These are phyloP conservation scores for Cystofilobasidium capitatum DNA, from an alignment of 768 basidiomycete genomes.

Conservation along the genomic window DNA sequence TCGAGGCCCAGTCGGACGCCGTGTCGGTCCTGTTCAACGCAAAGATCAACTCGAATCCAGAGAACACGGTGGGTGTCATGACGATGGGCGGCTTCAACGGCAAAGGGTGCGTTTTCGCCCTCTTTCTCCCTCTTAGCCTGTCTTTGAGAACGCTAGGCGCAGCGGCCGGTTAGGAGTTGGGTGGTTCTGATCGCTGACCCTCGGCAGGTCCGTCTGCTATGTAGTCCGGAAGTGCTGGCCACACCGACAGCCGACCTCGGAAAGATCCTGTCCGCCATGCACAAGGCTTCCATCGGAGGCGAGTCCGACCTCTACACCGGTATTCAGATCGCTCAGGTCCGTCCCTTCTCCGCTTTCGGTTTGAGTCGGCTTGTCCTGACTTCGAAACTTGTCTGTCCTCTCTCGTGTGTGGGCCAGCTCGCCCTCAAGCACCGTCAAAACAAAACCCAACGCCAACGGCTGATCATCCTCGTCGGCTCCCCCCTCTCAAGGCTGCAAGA, in stretches of 20 bases:
- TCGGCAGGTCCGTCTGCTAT: slow-evolving; percentile 35
- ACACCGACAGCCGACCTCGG: slow-evolving; percentile 93
- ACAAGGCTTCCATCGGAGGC: slow-evolving; percentile 69
- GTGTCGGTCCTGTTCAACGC: slow-evolving; percentile 80
- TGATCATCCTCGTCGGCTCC: slow-evolving; percentile 86
- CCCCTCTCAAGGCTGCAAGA: slow-evolving; percentile 49
- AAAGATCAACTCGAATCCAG: slow-evolving; percentile 91
- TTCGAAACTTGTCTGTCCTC: neutral
- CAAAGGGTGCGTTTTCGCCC: slow-evolving; percentile 58
- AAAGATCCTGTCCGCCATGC: slow-evolving; percentile 72
- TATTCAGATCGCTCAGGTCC: slow-evolving; percentile 72
- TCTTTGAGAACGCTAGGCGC: neutral
- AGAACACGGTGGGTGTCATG: slow-evolving; percentile 96
- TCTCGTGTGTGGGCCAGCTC: slow-evolving; percentile 41
- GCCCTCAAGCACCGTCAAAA: slow-evolving; percentile 96
- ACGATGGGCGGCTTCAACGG: slow-evolving; percentile 66
- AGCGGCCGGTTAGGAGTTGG: no score
- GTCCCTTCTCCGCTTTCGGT: neutral
- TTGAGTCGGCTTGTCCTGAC: neutral
- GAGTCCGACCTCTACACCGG: slow-evolving; percentile 78
- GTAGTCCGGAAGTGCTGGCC: slow-evolving; percentile 80
- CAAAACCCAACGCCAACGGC: slow-evolving; percentile 93
- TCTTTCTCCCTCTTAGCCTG: neutral
- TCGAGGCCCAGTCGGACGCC: slow-evolving; percentile 83
- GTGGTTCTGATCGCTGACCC: neutral